Evolutionary conservation across 495 filamentous ascomycete species (phyloP).

Genomic region (Wilcoxina mikolae): DNA sequence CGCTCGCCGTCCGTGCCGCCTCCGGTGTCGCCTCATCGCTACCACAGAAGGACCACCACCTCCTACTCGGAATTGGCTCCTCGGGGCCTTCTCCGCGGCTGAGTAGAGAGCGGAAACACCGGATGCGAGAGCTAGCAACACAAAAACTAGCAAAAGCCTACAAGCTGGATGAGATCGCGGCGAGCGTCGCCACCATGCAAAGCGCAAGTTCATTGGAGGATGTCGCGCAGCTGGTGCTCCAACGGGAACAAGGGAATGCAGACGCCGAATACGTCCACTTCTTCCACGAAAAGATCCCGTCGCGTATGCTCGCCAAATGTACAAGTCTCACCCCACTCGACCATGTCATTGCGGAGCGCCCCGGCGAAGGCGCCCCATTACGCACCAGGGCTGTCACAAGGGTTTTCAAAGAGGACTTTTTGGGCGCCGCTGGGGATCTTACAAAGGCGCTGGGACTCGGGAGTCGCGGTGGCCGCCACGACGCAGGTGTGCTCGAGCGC

Average conservation of each 20-base stretch:
- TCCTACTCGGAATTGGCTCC: constrained; percentile 39
- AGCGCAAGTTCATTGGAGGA: constrained; percentile 62
- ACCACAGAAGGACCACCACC: constrained; percentile 27
- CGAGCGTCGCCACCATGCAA: constrained; percentile 71
- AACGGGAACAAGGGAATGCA: constrained; percentile 44
- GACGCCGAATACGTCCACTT: constrained; percentile 76
- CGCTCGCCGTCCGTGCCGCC: constrained; percentile 59
- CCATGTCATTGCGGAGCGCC: constrained; percentile 47
- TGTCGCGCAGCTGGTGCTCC: constrained; percentile 56
- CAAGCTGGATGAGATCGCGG: constrained; percentile 63
- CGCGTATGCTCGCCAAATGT: constrained; percentile 56
- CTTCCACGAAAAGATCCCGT: constrained; percentile 77
- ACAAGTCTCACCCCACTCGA: constrained; percentile 50
- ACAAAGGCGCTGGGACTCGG: constrained; percentile 45
- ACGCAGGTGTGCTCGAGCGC: constrained; percentile 34
- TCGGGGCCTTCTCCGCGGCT: constrained; percentile 48
- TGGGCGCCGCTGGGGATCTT: constrained; percentile 51
- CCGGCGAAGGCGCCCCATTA: constrained; percentile 48
- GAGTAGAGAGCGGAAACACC: constrained; percentile 55
- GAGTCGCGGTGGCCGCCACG: constrained; percentile 30
- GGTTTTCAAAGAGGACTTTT: constrained; percentile 59
- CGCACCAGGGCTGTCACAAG: constrained; percentile 57
- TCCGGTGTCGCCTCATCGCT: constrained; percentile 50
- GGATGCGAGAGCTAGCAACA: constrained; percentile 61
- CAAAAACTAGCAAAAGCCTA: constrained; percentile 63